Percentiles rank a stretch among this genome's conserved stretches.
phyloP scores from a whole-genome alignment of 225 moss, liverwort and hornwort genomes.

The Bryum argenteum region DNA sequence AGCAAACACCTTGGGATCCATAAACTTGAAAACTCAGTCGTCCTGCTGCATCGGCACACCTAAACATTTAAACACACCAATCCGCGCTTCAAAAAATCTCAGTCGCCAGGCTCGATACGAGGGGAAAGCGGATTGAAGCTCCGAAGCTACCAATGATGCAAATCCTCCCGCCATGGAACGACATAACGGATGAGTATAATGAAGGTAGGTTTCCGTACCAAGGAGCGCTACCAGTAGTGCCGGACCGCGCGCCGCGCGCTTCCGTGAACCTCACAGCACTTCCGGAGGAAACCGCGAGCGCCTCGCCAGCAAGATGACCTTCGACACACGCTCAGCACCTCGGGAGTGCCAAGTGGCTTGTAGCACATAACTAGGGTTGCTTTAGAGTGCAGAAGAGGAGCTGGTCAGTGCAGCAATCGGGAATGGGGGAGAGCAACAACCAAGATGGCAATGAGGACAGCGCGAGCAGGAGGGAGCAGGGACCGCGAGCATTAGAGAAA shows the following conservation, averaged over 20 bases:
- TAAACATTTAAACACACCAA: conserved; percentile 1
- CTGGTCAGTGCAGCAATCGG: neutral
- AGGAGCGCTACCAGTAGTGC: neutral
- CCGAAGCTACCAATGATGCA: neutral
- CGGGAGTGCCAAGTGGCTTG: conserved; percentile 7
- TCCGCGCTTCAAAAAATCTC: conserved; percentile 1
- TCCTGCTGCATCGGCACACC: conserved; percentile 2
- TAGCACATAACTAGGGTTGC: conserved; percentile 36
- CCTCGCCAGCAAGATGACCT: neutral
- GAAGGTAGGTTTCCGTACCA: conserved; percentile 28
- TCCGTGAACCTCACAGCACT: conserved; percentile 24
- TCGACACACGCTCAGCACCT: conserved; percentile 14
- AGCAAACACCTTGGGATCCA: neutral
- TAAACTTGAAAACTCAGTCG: neutral
- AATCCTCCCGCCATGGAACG: neutral
- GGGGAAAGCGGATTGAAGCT: neutral
- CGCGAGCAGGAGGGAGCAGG: no score
- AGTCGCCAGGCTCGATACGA: neutral
- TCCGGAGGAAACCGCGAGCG: conserved; percentile 13
- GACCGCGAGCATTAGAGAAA: neutral
- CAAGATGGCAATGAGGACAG: neutral
- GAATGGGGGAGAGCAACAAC: neutral
- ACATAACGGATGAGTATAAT: neutral
- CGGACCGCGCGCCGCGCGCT: conserved; percentile 5
- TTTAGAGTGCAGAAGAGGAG: neutral